Evolutionary conservation across 257 asterid genomes (phyloP).

Genomic region (Solanum neorickii): DNA sequence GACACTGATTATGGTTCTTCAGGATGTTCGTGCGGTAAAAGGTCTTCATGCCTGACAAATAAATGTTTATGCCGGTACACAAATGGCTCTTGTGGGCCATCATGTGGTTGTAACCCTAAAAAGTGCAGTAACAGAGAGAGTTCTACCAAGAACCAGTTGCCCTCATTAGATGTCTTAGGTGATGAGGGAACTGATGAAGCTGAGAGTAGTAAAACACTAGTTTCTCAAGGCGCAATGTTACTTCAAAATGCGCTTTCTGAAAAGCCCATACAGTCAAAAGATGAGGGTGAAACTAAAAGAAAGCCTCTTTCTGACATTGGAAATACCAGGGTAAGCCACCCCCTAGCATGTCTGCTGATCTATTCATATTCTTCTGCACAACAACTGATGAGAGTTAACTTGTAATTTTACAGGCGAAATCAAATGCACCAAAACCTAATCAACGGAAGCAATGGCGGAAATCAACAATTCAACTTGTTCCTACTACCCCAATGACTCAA

Average conservation of each 20-base stretch:
- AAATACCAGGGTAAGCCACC: conserved; percentile 50
- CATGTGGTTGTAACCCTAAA: conserved; percentile 46
- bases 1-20: conserved; percentile 9
- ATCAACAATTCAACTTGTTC: conserved; percentile 71
- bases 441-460: conserved; percentile 73
- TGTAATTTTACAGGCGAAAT: conserved; percentile 33
- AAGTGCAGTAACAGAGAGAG: conserved; percentile 56
- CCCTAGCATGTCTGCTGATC: background rate
- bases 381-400: background rate
- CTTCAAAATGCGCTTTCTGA: conserved; percentile 78
- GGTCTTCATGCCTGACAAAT: conserved; percentile 58
- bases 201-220: conserved; percentile 35
- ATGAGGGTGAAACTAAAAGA: conserved; percentile 28
- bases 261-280: conserved; percentile 28
- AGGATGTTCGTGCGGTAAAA: conserved; percentile 60
- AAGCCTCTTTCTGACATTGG: conserved; percentile 91
- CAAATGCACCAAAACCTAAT: conserved; percentile 48
- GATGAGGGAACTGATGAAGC: conserved; percentile 21
- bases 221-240: conserved; percentile 73
- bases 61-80: conserved; percentile 82
- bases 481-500: conserved; percentile 44
- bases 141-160: background rate
- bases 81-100: conserved; percentile 31
- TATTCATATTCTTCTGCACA: background rate
- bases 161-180: conserved; percentile 11